Percentiles rank a stretch among this genome's conserved stretches.
These are phyloP conservation scores for Platanus orientalis DNA, from an alignment of 164 flowering plant genomes.

Conservation along the genomic window DNA sequence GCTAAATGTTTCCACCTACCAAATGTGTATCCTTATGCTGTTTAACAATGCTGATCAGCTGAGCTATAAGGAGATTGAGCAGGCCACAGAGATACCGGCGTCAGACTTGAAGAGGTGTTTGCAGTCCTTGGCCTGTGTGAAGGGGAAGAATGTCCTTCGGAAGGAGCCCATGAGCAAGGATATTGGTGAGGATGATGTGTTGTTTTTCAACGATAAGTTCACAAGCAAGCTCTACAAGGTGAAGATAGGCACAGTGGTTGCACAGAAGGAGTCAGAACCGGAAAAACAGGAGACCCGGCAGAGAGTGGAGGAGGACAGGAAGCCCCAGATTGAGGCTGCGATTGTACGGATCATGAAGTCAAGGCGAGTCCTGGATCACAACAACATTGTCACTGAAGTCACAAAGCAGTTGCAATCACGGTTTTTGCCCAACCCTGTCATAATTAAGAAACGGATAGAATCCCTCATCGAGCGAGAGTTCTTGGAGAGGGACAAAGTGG, in stretches of 20 bases:
- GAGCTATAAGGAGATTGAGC: slow-evolving; percentile 11
- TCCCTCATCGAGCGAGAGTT: slow-evolving; percentile 11
- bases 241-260: slow-evolving; percentile 17
- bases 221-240: slow-evolving; percentile 12
- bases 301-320: slow-evolving; percentile 28
- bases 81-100: slow-evolving; percentile 7
- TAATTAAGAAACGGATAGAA: slow-evolving; percentile 9
- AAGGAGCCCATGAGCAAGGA: slow-evolving; percentile 12
- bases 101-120: slow-evolving; percentile 8
- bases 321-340: slow-evolving; percentile 28
- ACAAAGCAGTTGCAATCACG: slow-evolving; percentile 14
- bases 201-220: slow-evolving; percentile 9
- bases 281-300: slow-evolving; percentile 25
- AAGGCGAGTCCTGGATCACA: slow-evolving; percentile 18
- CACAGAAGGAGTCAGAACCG: slow-evolving; percentile 23
- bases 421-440: slow-evolving; percentile 17
- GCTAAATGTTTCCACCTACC: slow-evolving; percentile 10
- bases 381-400: slow-evolving; percentile 10
- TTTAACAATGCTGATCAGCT: slow-evolving; percentile 5
- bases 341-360: slow-evolving; percentile 30
- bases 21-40: slow-evolving; percentile 13
- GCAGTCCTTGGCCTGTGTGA: slow-evolving; percentile 20
- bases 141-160: slow-evolving; percentile 10
- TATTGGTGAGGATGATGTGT: slow-evolving; percentile 22
- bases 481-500: slow-evolving; percentile 6